phyloP scores from a whole-genome alignment of 768 basidiomycete species.

The Russula dissimulans region DNA sequence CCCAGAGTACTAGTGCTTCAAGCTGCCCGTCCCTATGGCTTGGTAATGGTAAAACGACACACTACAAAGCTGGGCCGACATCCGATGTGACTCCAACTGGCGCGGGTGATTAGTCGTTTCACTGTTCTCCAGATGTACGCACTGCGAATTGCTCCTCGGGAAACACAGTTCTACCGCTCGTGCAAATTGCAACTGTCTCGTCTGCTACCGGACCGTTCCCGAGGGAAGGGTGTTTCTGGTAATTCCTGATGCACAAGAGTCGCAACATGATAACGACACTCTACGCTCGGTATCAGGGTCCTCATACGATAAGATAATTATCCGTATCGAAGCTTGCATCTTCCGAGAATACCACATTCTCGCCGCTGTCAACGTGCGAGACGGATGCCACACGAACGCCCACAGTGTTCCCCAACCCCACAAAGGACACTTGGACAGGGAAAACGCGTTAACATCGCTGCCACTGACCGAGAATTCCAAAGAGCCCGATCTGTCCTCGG shows the following conservation, averaged over 20 bases:
- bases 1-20: too few species aligned
- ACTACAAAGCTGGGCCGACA: not conserved
- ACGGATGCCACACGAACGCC: slow-evolving; percentile 61
- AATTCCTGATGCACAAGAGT: not conserved
- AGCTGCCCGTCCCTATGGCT: too few species aligned
- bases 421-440: slow-evolving; percentile 81
- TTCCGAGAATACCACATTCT: slow-evolving; percentile 44
- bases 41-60: not conserved
- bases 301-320: slow-evolving; percentile 36
- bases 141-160: not conserved
- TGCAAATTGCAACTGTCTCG: too few species aligned
- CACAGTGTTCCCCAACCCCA: slow-evolving; percentile 70
- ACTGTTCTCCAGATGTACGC: not conserved
- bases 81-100: not conserved
- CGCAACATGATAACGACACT: not conserved
- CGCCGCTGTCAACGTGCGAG: slow-evolving; percentile 40
- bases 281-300: not conserved
- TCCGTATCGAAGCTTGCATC: slow-evolving; percentile 43
- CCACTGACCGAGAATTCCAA: slow-evolving; percentile 86
- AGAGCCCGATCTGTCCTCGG: slow-evolving; percentile 64
- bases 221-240: not conserved
- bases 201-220: not conserved
- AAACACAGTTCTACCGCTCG: not conserved
- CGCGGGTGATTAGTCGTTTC: not conserved
- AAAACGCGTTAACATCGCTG: slow-evolving; percentile 81